Evolutionary conservation across 148 eudicot species (phyloP).

Genomic region (Chenopodium album): DNA sequence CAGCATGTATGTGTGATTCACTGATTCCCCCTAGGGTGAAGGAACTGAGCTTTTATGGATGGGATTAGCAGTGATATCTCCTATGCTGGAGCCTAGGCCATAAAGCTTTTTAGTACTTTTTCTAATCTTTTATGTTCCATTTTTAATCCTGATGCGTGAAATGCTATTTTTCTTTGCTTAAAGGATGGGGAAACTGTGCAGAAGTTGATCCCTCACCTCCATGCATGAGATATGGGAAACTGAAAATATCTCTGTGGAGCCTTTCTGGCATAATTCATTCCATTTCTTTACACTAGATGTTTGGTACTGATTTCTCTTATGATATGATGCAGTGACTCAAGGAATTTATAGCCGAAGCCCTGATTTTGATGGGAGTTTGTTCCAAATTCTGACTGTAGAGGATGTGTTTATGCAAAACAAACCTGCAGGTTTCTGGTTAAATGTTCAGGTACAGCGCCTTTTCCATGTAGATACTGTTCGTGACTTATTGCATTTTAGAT

Average conservation of each 20-base stretch:
- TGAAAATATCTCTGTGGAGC: not conserved
- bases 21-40: not conserved
- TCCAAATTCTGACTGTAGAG: constrained; percentile 50
- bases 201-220: not conserved
- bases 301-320: constrained; percentile 8
- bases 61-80: not conserved
- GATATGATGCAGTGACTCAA: constrained; percentile 54
- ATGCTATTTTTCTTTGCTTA: not conserved
- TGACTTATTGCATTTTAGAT: not conserved
- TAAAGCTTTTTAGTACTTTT: not conserved
- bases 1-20: not conserved
- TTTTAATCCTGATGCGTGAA: not conserved
- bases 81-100: not conserved
- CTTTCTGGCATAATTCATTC: not conserved
- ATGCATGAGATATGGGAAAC: not conserved
- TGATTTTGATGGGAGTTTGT: constrained; percentile 34
- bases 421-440: constrained; percentile 74
- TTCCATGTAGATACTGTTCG: not conserved
- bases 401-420: constrained; percentile 36
- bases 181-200: not conserved
- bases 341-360: constrained; percentile 44
- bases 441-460: constrained; percentile 56
- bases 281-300: not conserved
- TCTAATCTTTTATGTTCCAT: not conserved
- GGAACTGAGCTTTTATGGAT: not conserved